Evolutionary conservation across 1,284 basidiomycete genomes (phyloP), one percentile per base, ranked within the genome.

Genomic region (Irpex sp.): DNA sequence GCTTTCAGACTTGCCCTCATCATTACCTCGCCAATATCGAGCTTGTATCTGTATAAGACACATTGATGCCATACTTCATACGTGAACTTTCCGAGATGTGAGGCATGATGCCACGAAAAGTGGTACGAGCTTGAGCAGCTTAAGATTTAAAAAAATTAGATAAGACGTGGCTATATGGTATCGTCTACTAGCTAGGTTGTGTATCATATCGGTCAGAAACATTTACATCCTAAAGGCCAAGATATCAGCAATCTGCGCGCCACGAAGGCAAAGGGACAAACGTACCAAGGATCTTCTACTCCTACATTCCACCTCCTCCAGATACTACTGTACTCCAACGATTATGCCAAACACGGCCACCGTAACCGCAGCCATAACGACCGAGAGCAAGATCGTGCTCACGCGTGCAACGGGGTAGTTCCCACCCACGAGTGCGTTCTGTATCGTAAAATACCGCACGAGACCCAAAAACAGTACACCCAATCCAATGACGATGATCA

Each of bases 361-460:
- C 21, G 84, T 77, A 33, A 88, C 71, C 0, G 74, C 71, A 11
- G 75, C 68, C 3, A 88, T 73, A 7, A 77, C 66, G 7, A 80
- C 58, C 0, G 82, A 77, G 49, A 87, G 78, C 19, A 81, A 67
- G 1, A 75, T 76, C 0, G 83, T 76, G 4, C 77, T 76, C 3
- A 79, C 61, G 2, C 85, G 77, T 11, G 85, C 83, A 13, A 81
- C 83, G 5, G 86, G 86, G 69, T 86, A 89, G 46, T 78, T 72
- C 7, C 86, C 86, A 39, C 77, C 77, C 0, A 80, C 78, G 57
- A 89, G 75, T 2, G 84, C 79, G 5, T 75, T 71, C 69, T 88
- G 86, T 2, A 88, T 72, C 5, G 76, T 69, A 70, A 87, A 88
- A 70, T 85, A 89, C 4, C 86, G 78, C 8, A 71, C 65, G 2